Base-by-base conservation (phyloP, 495 filamentous ascomycete genomes). In the Chaetomium fimeti region DNA sequence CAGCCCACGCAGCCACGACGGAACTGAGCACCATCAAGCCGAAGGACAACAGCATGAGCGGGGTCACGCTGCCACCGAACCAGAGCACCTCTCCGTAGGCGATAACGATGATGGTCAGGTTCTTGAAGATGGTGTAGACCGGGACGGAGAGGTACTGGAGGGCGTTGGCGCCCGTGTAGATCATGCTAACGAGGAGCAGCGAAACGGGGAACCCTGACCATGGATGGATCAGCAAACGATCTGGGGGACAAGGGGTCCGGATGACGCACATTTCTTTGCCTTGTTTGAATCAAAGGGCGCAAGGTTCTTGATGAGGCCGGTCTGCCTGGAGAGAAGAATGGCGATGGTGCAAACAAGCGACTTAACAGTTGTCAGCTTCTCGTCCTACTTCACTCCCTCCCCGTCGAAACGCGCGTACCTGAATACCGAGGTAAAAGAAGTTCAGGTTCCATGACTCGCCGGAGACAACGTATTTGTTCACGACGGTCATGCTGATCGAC, bases 91-190 rank as follows among this genome's bases (percentile, higher is more conserved):
- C 94, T 64, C 94, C 94, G 71, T 99, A 99, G 57, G 94, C 94
- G 71, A 98, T 98, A 42, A 98, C 85, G 69, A 99, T 99, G 77
- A 94, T 99, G 57, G 94, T 98, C 81, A 99, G 77, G 77, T 99
- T 99, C 84, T 99, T 99, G 85, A 99, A 99, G 76, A 99, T 99
- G 57, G 94, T 99, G 81, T 99, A 99, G 5, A 99, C 94, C 15
- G 94, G 94, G 58, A 99, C 96, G 20, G 91, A 96, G 63, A 99
- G 88, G 79, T 87, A 98, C 76, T 97, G 93, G 56, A 99, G 88
- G 24, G 94, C 93, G 80, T 97, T 97, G 74, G 91, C 92, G 72
- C 90, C 87, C 54, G 94, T 98, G 82, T 98, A 99, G 78, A 98
- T 99, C 93, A 97, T 99, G 69, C 92, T 92, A 75, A 99, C 95